Evolutionary conservation across 345 rosid genomes (phyloP).

Genomic region (Crucihimalaya himalaica): DNA sequence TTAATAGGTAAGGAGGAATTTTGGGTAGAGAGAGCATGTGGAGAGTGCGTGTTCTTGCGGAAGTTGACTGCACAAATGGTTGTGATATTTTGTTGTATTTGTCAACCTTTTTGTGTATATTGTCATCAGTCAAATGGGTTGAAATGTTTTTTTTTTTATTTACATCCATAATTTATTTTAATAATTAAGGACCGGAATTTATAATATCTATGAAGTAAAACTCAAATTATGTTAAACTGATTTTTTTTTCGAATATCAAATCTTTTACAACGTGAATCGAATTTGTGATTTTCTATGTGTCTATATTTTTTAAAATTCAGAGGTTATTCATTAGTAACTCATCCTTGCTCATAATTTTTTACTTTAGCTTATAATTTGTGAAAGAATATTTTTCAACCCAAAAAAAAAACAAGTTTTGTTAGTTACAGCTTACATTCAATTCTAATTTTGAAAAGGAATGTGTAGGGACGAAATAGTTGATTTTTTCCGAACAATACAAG

Average conservation of each 20-base stretch:
- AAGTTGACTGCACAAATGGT: constrained; percentile 34
- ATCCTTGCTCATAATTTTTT: too few relatives aligned
- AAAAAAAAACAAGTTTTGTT: not conserved
- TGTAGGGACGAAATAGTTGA: not conserved
- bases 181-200: too few relatives aligned
- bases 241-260: too few relatives aligned
- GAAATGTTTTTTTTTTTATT: not conserved
- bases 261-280: too few relatives aligned
- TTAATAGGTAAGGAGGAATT: not conserved
- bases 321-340: too few relatives aligned
- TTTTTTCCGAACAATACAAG: not conserved
- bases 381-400: too few relatives aligned
- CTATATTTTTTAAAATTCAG: too few relatives aligned
- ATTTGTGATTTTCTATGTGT: too few relatives aligned
- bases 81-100: not conserved
- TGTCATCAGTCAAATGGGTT: constrained; percentile 23
- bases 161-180: too few relatives aligned
- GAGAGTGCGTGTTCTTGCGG: constrained; percentile 37
- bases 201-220: too few relatives aligned
- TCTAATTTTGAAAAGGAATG: not conserved
- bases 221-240: too few relatives aligned
- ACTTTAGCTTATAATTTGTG: too few relatives aligned
- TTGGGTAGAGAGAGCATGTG: constrained; percentile 37
- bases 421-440: constrained; percentile 3
- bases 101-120: not conserved